These are phyloP conservation scores for Reutealis trisperma DNA, from an alignment of 345 rosid genomes.

Conservation along the genomic window DNA sequence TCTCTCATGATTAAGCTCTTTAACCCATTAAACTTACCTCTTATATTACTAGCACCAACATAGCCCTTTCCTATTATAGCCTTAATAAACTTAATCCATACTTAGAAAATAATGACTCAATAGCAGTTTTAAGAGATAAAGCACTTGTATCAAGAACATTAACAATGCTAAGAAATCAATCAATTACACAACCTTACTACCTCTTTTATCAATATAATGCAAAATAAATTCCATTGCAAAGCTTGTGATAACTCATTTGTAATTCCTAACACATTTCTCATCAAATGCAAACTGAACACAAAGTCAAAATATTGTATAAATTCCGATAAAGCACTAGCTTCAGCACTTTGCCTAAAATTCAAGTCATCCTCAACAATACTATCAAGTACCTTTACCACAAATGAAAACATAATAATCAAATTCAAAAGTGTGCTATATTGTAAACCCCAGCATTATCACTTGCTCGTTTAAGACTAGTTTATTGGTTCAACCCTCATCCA, in stretches of 20 bases:
- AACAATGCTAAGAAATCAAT: not conserved
- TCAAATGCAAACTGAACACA: no score
- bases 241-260: no score
- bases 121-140: not conserved
- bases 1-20: not conserved
- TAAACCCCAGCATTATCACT: not conserved
- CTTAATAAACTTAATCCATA: not conserved
- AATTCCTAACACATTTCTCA: no score
- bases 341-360: not conserved
- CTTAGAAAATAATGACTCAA: not conserved
- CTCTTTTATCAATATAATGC: no score
- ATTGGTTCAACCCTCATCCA: no score
- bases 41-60: not conserved
- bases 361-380: not conserved
- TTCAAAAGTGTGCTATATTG: not conserved
- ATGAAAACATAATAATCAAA: not conserved
- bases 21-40: not conserved
- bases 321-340: no score
- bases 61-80: not conserved
- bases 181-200: no score
- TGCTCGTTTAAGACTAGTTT: no score
- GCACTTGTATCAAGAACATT: not conserved
- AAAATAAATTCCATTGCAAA: no score
- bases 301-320: no score
- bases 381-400: not conserved